Percentiles rank a stretch among this genome's conserved stretches.
phyloP scores from a whole-genome alignment of 169 alveolate species.

The Plasmodium fragile region DNA sequence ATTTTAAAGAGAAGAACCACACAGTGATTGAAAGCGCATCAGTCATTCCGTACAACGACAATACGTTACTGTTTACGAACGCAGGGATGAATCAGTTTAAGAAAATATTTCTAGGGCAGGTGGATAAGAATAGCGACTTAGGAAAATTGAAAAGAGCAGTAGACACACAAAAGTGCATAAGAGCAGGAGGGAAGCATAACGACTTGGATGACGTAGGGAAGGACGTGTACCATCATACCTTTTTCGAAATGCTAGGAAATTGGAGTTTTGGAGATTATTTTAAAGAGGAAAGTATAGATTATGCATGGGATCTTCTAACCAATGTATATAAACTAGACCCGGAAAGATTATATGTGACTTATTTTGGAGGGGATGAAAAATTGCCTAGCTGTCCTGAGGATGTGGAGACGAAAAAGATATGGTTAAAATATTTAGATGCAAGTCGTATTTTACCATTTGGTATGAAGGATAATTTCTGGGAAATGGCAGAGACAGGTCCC shows the following conservation, averaged over 20 bases:
- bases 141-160: slow-evolving; percentile 93
- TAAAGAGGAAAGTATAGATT: slow-evolving; percentile 93
- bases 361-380: slow-evolving; percentile 95
- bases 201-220: slow-evolving; percentile 95
- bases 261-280: slow-evolving; percentile 97
- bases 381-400: slow-evolving; percentile 91
- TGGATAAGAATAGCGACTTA: slow-evolving; percentile 91
- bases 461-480: slow-evolving; percentile 96
- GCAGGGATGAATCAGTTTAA: slow-evolving; percentile 97
- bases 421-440: slow-evolving; percentile 92
- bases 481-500: slow-evolving; percentile 98
- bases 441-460: slow-evolving; percentile 89
- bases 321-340: slow-evolving; percentile 89
- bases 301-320: slow-evolving; percentile 94
- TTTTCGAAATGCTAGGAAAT: slow-evolving; percentile 97
- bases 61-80: slow-evolving; percentile 93
- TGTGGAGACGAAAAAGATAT: slow-evolving; percentile 89
- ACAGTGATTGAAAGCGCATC: slow-evolving; percentile 86
- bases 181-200: slow-evolving; percentile 94
- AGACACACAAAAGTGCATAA: slow-evolving; percentile 95
- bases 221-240: slow-evolving; percentile 96
- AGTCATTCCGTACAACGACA: slow-evolving; percentile 94
- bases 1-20: slow-evolving; percentile 82
- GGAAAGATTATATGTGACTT: slow-evolving; percentile 93
- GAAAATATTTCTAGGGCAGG: slow-evolving; percentile 91